Evolutionary conservation across 1,139 yeast genomes (phyloP), one percentile per base, ranked within the genome.

Genomic region (Suhomyces yuchorum): DNA sequence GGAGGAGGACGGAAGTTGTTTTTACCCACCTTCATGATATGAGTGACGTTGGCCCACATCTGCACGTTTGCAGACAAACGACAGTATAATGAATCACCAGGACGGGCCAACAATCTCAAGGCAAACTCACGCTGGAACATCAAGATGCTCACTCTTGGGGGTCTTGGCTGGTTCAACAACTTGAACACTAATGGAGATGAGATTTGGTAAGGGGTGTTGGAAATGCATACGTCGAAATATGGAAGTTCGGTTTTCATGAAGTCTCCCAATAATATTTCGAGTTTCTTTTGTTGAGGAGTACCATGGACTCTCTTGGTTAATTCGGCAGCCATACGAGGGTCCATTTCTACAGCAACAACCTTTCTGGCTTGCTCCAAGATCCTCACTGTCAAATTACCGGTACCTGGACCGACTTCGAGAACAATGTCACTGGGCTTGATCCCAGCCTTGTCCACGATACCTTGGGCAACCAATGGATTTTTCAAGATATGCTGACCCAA

Each of bases 51-150:
- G 19, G 98, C 97, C 98, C 99, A 93, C 98, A 93, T 92, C 63
- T 93, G 99, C 0, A 93, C 98, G 62, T 93, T 95, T 30, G 96
- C 99, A 18, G 96, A 86, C 49, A 93, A 77, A 59, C 99, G 80
- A 67, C 97, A 91, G 71, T 93, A 93, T 42, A 95, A 74, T 1
- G 90, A 69, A 57, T 93, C 99, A 23, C 99, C 99, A 0, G 99
- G 99, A 57, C 96, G 81, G 1, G 99, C 99, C 49, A 95, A 77
- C 48, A 93, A 74, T 60, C 98, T 82, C 68, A 93, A 69, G 3
- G 99, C 99, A 66, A 93, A 93, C 65, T 93, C 99, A 63, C 99
- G 79, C 72, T 93, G 99, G 69, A 93, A 93, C 99, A 93, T 93
- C 58, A 93, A 85, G 52, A 93, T 89, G 4, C 97, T 88, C 9